Percentiles rank a stretch among this genome's conserved stretches.
phyloP scores from a whole-genome alignment of 148 eudicot genomes.

The Rhododendron molle region DNA sequence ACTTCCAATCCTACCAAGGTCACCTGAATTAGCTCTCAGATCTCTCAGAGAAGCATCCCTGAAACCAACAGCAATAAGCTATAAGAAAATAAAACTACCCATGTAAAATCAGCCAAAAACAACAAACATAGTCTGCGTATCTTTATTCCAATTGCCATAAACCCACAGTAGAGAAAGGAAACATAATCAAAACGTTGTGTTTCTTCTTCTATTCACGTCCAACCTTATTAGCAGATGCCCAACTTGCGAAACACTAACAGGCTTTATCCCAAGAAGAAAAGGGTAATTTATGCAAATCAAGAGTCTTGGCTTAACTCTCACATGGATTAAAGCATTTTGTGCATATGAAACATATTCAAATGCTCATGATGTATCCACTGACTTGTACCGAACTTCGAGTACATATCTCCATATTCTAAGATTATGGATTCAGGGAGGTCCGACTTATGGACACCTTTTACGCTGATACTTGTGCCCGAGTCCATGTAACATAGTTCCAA shows the following conservation, averaged over 20 bases:
- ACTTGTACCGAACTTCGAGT: not conserved
- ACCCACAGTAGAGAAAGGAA: too few relatives aligned
- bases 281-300: not conserved
- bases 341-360: not conserved
- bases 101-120: not conserved
- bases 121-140: not conserved
- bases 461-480: not conserved
- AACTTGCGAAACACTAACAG: not conserved
- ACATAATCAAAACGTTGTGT: not conserved
- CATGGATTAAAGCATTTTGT: not conserved
- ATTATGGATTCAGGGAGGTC: not conserved
- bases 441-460: not conserved
- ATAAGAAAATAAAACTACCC: not conserved
- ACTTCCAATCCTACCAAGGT: slow-evolving; percentile 58
- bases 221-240: not conserved
- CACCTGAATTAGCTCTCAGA: slow-evolving; percentile 56
- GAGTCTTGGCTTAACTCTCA: not conserved
- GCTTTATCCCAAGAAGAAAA: not conserved
- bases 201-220: not conserved
- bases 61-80: slow-evolving; percentile 19
- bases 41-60: slow-evolving; percentile 77
- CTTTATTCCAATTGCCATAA: not conserved
- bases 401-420: not conserved
- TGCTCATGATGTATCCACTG: not conserved
- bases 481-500: not conserved